Percentiles rank a stretch among this genome's conserved stretches.
These are phyloP conservation scores for Malus hybrid DNA, from an alignment of 331 rosid species.

Conservation along the genomic window DNA sequence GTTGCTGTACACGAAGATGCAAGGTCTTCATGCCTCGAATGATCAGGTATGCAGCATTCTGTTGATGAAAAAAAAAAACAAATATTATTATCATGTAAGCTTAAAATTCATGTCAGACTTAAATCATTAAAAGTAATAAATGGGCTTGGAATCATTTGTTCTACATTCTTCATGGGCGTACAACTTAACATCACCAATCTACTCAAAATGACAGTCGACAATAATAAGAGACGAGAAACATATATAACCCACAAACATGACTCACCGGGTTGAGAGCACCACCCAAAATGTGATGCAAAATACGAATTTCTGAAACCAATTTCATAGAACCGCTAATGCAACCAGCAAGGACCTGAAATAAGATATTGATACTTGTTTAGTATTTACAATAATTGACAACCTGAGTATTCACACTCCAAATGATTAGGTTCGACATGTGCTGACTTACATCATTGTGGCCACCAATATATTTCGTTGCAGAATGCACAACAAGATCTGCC, in stretches of 20 bases:
- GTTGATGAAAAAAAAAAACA: conserved; percentile 16
- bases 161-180: not conserved
- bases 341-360: conserved; percentile 69
- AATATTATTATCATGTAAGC: not conserved
- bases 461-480: conserved; percentile 74
- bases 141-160: not conserved
- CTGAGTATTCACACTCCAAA: not conserved
- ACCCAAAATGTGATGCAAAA: conserved; percentile 72
- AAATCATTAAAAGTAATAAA: not conserved
- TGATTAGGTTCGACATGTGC: not conserved
- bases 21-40: conserved; percentile 89
- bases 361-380: not conserved
- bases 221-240: not conserved
- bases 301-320: conserved; percentile 58
- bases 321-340: conserved; percentile 69
- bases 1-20: conserved; percentile 89
- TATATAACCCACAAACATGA: not conserved
- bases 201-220: not conserved
- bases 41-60: conserved; percentile 89
- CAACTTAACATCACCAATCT: not conserved
- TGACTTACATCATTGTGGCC: conserved; percentile 83
- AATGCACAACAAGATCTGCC: conserved; percentile 80
- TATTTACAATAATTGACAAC: not conserved
- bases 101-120: not conserved
- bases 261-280: conserved; percentile 90